A percentile compares a stretch with the other conserved stretches of the same genome.
Evolutionary conservation across 2,329 filamentous ascomycete genomes (phyloP).

Genomic region (Drechslerella coelobrocha): DNA sequence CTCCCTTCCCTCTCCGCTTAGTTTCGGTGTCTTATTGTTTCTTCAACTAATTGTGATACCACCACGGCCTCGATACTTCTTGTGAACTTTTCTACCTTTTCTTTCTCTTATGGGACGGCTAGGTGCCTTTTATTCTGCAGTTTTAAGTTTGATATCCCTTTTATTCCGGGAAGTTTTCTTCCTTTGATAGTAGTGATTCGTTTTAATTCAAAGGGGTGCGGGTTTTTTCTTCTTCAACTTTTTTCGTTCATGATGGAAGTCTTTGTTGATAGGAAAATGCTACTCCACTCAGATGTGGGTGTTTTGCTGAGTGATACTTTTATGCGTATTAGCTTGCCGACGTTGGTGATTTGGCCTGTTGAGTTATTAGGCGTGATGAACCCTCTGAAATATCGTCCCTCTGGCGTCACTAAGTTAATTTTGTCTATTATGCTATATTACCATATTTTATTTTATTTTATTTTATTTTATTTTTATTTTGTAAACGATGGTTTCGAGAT

Average conservation of each 20-base stretch:
- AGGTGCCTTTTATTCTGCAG: background rate
- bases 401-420: too few relatives aligned
- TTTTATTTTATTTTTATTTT: background rate
- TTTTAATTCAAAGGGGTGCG: background rate
- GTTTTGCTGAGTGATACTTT: too few relatives aligned
- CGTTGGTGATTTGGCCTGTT: too few relatives aligned
- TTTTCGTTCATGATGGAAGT: background rate
- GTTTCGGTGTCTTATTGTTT: slow-evolving; percentile 1
- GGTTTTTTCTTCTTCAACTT: background rate
- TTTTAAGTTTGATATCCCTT: background rate
- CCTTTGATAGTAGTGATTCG: background rate
- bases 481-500: too few relatives aligned
- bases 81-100: background rate
- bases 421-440: background rate
- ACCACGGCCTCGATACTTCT: too few relatives aligned
- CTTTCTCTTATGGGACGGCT: background rate
- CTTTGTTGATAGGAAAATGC: background rate
- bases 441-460: background rate
- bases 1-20: slow-evolving; percentile 2
- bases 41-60: background rate
- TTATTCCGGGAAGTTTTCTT: background rate
- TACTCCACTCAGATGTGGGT: background rate
- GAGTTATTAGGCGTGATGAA: too few relatives aligned
- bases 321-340: too few relatives aligned
- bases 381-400: too few relatives aligned